Evolutionary conservation across 164 flowering plant genomes (phyloP).

Genomic region (Stephania japonica): DNA sequence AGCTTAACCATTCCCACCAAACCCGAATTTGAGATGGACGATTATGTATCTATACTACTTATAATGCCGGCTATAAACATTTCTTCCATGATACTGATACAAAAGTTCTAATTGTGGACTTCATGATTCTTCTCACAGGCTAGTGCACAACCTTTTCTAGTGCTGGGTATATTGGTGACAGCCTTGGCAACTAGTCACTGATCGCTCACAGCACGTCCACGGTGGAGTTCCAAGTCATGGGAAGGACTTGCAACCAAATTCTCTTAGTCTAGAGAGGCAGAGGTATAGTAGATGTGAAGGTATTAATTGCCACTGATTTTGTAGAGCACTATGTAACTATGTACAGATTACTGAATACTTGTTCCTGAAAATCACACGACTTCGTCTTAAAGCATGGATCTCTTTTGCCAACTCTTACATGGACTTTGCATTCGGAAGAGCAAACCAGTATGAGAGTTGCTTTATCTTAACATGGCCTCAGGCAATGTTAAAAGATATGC

Average conservation of each 20-base stretch:
- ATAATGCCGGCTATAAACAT: too few species aligned
- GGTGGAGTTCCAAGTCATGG: conserved; percentile 7
- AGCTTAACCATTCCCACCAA: too few species aligned
- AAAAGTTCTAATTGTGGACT: neutral
- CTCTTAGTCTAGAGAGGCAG: neutral
- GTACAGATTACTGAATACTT: neutral
- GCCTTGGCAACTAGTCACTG: conserved; percentile 81
- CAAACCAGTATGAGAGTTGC: too few species aligned
- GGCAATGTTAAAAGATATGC: too few species aligned
- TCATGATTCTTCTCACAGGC: conserved; percentile 46
- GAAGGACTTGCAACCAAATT: neutral
- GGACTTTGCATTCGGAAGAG: too few species aligned
- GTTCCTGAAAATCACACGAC: neutral
- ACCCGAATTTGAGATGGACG: too few species aligned
- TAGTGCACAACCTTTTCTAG: conserved; percentile 91
- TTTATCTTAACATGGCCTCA: too few species aligned
- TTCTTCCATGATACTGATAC: too few species aligned
- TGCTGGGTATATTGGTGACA: conserved; percentile 80
- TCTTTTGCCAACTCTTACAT: too few species aligned
- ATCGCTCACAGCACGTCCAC: neutral
- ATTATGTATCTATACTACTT: too few species aligned
- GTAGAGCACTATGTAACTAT: neutral
- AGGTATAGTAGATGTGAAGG: neutral
- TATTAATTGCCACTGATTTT: neutral
- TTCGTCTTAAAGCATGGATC: neutral